Percentiles rank a stretch among this genome's conserved stretches.
Conservation (phyloP, 192 early-diverging fungal genomes). For the Jimgerdemannia flammicorona region DNA sequence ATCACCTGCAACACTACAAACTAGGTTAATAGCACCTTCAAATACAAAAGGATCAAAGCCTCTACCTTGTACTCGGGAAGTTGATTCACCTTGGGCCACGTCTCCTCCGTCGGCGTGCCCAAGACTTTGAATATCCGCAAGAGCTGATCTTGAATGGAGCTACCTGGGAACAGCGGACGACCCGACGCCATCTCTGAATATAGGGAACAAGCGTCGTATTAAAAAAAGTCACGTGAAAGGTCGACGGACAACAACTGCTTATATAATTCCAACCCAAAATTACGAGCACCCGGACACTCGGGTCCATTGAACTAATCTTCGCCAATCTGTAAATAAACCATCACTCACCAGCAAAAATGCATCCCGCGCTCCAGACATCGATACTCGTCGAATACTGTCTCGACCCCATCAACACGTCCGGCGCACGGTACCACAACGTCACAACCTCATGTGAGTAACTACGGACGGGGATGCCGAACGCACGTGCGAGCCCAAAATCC, state of each 20-base stretch:
- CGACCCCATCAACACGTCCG: slow-evolving; percentile 86
- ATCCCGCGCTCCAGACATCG: slow-evolving; percentile 86
- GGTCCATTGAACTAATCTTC: no score
- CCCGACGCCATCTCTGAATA: slow-evolving; percentile 79
- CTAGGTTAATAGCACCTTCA: background rate
- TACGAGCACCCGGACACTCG: background rate
- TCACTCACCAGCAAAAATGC: slow-evolving; percentile 72
- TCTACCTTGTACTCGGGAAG: slow-evolving; percentile 84
- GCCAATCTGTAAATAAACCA: background rate
- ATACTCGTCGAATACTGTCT: slow-evolving; percentile 85
- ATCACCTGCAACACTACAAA: background rate
- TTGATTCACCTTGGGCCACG: slow-evolving; percentile 83
- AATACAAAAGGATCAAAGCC: background rate
- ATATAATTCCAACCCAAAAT: background rate
- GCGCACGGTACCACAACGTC: slow-evolving; percentile 86
- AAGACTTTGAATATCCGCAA: slow-evolving; percentile 88
- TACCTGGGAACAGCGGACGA: slow-evolving; percentile 88
- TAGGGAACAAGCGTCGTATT: background rate
- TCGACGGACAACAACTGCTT: background rate
- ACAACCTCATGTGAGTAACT: slow-evolving; percentile 86
- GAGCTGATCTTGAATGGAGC: slow-evolving; percentile 83
- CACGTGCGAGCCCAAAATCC: slow-evolving; percentile 96
- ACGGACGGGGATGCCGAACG: slow-evolving; percentile 93
- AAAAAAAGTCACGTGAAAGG: no score
- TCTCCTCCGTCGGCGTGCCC: slow-evolving; percentile 77